Evolutionary conservation across 140 eudicot genomes (phyloP).

Genomic region (Cichorium intybus): DNA sequence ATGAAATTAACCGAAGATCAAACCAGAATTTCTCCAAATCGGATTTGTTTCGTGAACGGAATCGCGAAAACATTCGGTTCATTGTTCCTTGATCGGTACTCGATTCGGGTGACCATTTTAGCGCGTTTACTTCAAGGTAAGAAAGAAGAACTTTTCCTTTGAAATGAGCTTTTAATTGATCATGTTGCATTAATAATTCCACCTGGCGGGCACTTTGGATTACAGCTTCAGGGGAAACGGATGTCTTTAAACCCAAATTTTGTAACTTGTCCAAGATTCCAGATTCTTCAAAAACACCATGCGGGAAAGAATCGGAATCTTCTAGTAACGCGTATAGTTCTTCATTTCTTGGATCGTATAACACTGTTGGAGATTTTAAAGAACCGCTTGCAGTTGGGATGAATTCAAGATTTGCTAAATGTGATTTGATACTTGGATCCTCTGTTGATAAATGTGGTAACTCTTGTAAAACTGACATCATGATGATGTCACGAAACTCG

Average conservation of each 20-base stretch:
- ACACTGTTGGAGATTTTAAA: constrained; percentile 53
- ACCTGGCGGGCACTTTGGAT: constrained; percentile 81
- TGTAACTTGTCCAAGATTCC: constrained; percentile 71
- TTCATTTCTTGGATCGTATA: constrained; percentile 95
- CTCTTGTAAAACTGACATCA: constrained; percentile 75
- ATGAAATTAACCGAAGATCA: constrained; percentile 75
- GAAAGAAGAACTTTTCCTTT: constrained; percentile 88
- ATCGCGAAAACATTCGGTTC: constrained; percentile 74
- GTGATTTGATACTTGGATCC: constrained; percentile 61
- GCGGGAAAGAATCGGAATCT: constrained; percentile 84
- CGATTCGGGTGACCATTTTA: constrained; percentile 66
- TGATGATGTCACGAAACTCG: constrained; percentile 71
- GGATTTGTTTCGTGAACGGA: constrained; percentile 69
- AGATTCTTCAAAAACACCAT: constrained; percentile 66
- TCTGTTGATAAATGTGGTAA: constrained; percentile 86
- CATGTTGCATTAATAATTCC: constrained; percentile 62
- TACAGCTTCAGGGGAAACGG: constrained; percentile 77
- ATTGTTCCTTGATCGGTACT: constrained; percentile 56
- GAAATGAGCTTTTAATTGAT: constrained; percentile 62
- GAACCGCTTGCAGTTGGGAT: constrained; percentile 71
- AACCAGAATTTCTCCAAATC: constrained; percentile 91
- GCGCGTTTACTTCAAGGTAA: constrained; percentile 88
- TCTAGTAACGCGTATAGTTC: constrained; percentile 81
- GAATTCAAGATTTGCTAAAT: constrained; percentile 69
- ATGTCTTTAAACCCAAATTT: constrained; percentile 83